These are phyloP conservation scores for Pseudofabraea citricarpa DNA, from an alignment of 2,329 filamentous ascomycete genomes.

Conservation along the genomic window DNA sequence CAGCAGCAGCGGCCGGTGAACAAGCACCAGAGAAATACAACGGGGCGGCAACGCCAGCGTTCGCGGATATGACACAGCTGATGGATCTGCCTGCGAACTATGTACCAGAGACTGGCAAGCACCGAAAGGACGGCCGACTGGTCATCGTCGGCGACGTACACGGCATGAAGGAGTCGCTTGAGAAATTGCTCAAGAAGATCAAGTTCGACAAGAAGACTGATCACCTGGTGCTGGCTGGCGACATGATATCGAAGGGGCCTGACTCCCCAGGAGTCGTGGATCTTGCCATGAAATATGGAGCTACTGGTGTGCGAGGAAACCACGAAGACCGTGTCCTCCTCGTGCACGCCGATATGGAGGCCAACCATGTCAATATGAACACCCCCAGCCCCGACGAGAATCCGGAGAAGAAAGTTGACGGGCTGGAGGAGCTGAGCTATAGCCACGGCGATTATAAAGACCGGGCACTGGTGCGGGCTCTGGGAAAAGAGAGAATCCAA, in stretches of 20 bases:
- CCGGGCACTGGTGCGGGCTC: constrained; percentile 20
- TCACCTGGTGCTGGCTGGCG: constrained; percentile 71
- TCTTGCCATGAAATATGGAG: constrained; percentile 66
- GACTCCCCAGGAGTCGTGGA: constrained; percentile 75
- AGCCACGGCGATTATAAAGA: constrained; percentile 25
- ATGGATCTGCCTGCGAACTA: constrained; percentile 22
- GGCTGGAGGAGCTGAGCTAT: constrained; percentile 19
- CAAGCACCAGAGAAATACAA: neutral
- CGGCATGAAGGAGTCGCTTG: constrained; percentile 69
- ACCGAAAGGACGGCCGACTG: constrained; percentile 50
- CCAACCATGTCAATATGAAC: constrained; percentile 24
- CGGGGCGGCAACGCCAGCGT: constrained; percentile 1
- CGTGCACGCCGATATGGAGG: constrained; percentile 41
- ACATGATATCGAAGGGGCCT: constrained; percentile 82
- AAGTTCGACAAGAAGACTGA: constrained; percentile 59
- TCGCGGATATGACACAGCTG: constrained; percentile 22
- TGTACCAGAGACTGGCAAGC: constrained; percentile 26
- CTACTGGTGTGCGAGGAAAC: constrained; percentile 84
- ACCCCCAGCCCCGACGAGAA: constrained; percentile 21
- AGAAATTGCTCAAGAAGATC: constrained; percentile 61
- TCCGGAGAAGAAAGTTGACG: constrained; percentile 20
- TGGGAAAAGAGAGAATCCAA: constrained; percentile 48
- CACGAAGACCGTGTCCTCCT: constrained; percentile 86
- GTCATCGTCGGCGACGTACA: constrained; percentile 90
- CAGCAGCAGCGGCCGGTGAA: neutral